phyloP scores from a whole-genome alignment of 192 early-diverging fungal species.

The Diversispora epigaea region DNA sequence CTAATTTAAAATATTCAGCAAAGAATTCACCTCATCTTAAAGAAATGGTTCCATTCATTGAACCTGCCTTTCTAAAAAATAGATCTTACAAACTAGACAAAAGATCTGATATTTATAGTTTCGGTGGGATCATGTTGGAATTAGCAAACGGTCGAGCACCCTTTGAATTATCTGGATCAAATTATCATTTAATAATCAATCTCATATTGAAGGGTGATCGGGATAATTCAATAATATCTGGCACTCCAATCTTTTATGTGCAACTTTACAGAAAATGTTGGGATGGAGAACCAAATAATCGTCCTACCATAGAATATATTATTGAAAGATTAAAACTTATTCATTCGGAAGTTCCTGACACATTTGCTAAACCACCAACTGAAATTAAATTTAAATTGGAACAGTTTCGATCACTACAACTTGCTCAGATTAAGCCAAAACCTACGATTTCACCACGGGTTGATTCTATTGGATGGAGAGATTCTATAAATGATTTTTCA shows the following conservation, averaged over 20 bases:
- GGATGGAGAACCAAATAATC: slow-evolving; percentile 40
- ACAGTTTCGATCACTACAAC: background rate
- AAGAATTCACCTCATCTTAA: background rate
- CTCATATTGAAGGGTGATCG: slow-evolving; percentile 34
- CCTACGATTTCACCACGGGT: background rate
- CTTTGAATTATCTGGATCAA: background rate
- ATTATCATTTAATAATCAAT: background rate
- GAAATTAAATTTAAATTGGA: slow-evolving; percentile 3
- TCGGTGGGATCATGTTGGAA: slow-evolving; percentile 29
- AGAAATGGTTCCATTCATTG: slow-evolving; percentile 7
- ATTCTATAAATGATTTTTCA: background rate
- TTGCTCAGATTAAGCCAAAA: background rate
- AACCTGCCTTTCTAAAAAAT: slow-evolving; percentile 13
- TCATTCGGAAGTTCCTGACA: background rate
- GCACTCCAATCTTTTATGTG: slow-evolving; percentile 41
- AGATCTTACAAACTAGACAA: background rate
- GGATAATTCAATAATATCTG: slow-evolving; percentile 37
- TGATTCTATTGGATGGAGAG: background rate
- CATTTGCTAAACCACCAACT: background rate
- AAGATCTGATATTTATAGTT: slow-evolving; percentile 28
- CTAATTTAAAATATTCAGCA: background rate
- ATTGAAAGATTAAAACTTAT: background rate
- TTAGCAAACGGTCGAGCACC: slow-evolving; percentile 19
- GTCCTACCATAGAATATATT: slow-evolving; percentile 25
- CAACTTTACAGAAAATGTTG: slow-evolving; percentile 45